Evolutionary conservation across 306 rosid genomes (phyloP), one percentile per base, ranked within the genome.

Genomic region (Heteromeles arbutifolia): DNA sequence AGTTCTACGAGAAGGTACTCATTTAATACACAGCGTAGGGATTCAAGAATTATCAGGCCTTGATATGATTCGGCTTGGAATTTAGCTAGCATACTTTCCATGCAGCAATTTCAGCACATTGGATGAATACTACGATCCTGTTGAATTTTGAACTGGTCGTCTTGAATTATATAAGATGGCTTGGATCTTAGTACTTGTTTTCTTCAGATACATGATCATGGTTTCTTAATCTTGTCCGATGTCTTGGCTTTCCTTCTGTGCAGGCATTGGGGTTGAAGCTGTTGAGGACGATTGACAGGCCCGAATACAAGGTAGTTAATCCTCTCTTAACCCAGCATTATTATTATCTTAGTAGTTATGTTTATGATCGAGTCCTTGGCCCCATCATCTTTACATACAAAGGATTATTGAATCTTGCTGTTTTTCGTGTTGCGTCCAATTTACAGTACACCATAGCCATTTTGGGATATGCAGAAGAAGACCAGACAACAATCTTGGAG

Each of bases 1-100:
- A 88, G 91, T 95, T 95, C 77, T 95, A 95, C 69, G 99, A 95
- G 39, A 90, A 86, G 99, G 99, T 95, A 85, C 34, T 18, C n/a
- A 4, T 25, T 37, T 13, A 8, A 22, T 2, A 10, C 41, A 26
- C 4, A 2, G 10, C 41, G 3, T 7, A 24, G 21, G 67, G 0
- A 63, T 14, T 28, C 0, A 29, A 63, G 29, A 28, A 63, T 29
- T 54, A n/a, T 19, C 59, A 2, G 59, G 24, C 4, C 3, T 54
- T 21, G 5, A 15, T 4, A 1, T 19, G 44, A 17, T 12, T 32
- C n/a, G 11, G 22, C 19, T 25, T 26, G 21, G 61, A 5, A 70
- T 71, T 52, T 70, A 2, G 4, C 74, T 1, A 29, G 26, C 43
- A 6, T n/a, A 70, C 11, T 21, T 50, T 28, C 24, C 6, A 24